A percentile compares a stretch with the other conserved stretches of the same genome.
phyloP scores from a whole-genome alignment of 106 monocot genomes.

The Apostasia ramifera region DNA sequence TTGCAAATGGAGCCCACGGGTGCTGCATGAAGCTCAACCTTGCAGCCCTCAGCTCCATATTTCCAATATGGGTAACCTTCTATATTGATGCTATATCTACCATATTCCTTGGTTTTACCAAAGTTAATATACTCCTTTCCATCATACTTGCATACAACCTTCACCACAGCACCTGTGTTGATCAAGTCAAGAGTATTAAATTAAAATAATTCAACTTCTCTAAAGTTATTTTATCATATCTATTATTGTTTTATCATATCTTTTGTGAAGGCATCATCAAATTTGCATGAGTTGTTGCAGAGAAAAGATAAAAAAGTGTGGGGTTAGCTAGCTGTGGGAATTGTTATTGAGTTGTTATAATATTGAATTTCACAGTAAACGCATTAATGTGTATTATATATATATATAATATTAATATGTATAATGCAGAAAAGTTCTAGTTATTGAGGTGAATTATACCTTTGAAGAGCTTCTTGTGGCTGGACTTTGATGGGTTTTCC shows the following conservation, averaged over 20 bases:
- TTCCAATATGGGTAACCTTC: constrained; percentile 32
- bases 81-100: constrained; percentile 29
- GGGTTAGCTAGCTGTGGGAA: background rate
- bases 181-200: background rate
- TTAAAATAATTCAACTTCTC: background rate
- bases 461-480: constrained; percentile 36
- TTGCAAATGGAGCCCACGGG: constrained; percentile 42
- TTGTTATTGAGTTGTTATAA: background rate
- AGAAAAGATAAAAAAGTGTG: background rate
- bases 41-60: constrained; percentile 30
- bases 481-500: constrained; percentile 28
- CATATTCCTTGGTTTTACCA: constrained; percentile 26
- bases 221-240: too few relatives aligned
- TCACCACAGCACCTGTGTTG: constrained; percentile 37
- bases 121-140: constrained; percentile 16
- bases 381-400: background rate
- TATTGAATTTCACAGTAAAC: background rate
- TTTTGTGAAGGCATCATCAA: background rate
- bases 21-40: constrained; percentile 29
- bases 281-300: background rate
- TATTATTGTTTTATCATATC: too few relatives aligned
- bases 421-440: background rate
- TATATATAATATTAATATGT: background rate
- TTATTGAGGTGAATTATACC: constrained; percentile 12
- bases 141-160: constrained; percentile 41